Evolutionary conservation across 148 eudicot species (phyloP), one percentile per base, ranked within the genome.

Genomic region (Drosera capensis): DNA sequence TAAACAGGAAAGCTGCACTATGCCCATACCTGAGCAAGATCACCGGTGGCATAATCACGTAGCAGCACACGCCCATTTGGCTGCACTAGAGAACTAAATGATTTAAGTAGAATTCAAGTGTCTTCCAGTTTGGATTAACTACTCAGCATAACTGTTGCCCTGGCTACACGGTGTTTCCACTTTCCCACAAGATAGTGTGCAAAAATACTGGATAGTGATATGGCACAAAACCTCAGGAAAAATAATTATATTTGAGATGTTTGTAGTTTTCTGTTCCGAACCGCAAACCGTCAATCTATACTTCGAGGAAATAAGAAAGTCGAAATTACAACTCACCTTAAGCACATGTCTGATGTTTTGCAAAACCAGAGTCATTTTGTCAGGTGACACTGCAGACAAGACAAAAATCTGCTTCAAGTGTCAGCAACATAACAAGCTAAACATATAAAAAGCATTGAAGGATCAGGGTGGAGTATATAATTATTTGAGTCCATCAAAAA

Each of bases 21-120:
- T n/a, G 43, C 41, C 34, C 44, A 28, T 68, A 90, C 99, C 99
- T 90, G 99, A 69, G 99, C 99, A 65, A 90, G 99, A 73, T 90
- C 99, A 36, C 99, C 99, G 42, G 82, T 79, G 45, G 99, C 99
- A 66, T 90, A 90, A 54, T 90, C 99, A 21, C 99, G 95, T 72
- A 85, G 71, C 49, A 90, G 65, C 35, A 90, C 73, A 59, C 49
- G 55, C 20, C 82, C 99, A 78, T 78, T 72, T 61, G 93, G 93
- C 99, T 90, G 82, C 25, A 85, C 52, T 65, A 22, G n/a, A 58
- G 59, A 40, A 55, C 30, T 43, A 34, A 23, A 30, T 52, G 24
- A 9, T 30, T 55, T 17, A 53, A 55, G 6, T 13, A 38, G 4
- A 17, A 3, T 38, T 38, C 19, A 38, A 3, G n/a, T 12, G 3